Conservation (phyloP, 2,329 filamentous ascomycete species). For the Hymenoscyphus fraxineus region DNA sequence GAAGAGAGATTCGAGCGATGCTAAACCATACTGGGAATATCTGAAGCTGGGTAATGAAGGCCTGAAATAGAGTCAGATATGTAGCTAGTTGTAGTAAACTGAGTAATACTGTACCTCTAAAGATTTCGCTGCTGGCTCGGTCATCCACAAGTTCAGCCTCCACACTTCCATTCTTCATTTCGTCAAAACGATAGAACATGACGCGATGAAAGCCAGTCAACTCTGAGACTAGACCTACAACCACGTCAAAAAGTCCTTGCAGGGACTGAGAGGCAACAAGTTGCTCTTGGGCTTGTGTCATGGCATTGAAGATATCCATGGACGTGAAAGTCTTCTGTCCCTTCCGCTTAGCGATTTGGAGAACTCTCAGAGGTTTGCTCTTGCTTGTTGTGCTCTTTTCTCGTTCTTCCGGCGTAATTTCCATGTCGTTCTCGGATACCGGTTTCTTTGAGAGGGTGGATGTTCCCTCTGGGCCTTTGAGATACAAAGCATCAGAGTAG, state of each 20-base stretch:
- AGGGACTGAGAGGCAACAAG: constrained; percentile 16
- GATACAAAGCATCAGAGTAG: constrained; percentile 21
- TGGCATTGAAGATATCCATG: constrained; percentile 27
- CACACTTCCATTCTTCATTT: constrained; percentile 28
- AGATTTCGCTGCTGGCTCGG: constrained; percentile 26
- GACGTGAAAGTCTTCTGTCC: constrained; percentile 18
- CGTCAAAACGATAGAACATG: constrained; percentile 30
- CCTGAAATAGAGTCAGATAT: constrained; percentile 16
- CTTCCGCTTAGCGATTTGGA: constrained; percentile 20
- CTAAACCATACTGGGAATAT: constrained; percentile 57
- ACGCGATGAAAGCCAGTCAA: constrained; percentile 29
- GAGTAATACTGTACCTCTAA: constrained; percentile 16
- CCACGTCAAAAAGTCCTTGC: constrained; percentile 22
- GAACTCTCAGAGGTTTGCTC: constrained; percentile 20
- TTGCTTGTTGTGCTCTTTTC: constrained; percentile 22
- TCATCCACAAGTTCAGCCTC: constrained; percentile 28
- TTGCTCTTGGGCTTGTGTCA: constrained; percentile 25
- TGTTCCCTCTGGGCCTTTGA: constrained; percentile 14
- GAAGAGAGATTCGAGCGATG: background rate
- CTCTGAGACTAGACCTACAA: constrained; percentile 27
- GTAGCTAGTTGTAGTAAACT: background rate
- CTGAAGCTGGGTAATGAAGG: constrained; percentile 72
- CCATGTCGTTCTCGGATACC: constrained; percentile 11
- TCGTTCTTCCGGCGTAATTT: constrained; percentile 19
- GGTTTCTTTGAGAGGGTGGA: constrained; percentile 16